phyloP scores from a whole-genome alignment of 2,329 filamentous ascomycete genomes.

The Colletotrichum viniferum region DNA sequence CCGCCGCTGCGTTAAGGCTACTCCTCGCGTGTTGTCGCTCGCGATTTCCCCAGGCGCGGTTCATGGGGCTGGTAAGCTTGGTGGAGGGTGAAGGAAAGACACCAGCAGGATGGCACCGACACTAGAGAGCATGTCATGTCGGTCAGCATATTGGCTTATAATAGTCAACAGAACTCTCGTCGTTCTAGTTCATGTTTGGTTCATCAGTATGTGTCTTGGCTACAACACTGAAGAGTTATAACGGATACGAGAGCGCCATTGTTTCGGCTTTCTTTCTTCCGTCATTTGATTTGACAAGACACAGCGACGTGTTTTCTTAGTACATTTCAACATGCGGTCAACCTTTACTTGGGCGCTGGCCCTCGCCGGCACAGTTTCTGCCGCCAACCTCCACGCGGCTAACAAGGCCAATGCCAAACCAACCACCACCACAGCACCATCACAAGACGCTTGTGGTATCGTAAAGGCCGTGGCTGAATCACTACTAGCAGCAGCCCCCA shows the following conservation, averaged over 20 bases:
- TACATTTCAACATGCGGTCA: not conserved
- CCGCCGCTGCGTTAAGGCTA: not conserved
- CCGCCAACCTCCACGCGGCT: not conserved
- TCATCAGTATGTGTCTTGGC: not conserved
- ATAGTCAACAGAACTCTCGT: not conserved
- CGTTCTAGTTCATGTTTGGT: not conserved
- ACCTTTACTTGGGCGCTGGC: not conserved
- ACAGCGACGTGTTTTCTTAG: not conserved
- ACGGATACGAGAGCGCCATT: not conserved
- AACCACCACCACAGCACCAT: not conserved
- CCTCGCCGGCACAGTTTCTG: not conserved
- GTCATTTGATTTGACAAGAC: not conserved
- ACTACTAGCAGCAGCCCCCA: not conserved
- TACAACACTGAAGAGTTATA: not conserved
- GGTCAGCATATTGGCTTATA: not conserved
- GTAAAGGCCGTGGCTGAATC: not conserved
- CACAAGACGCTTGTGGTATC: not conserved
- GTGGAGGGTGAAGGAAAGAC: not conserved
- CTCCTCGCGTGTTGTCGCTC: not conserved
- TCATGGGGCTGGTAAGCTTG: not conserved
- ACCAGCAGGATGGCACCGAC: not conserved
- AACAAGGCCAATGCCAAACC: not conserved
- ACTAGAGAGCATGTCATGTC: not conserved
- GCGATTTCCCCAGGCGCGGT: not conserved
- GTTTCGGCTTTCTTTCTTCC: not conserved